Conservation (phyloP, 805 yeast genomes). For the Jamesozyma spencerorum region DNA sequence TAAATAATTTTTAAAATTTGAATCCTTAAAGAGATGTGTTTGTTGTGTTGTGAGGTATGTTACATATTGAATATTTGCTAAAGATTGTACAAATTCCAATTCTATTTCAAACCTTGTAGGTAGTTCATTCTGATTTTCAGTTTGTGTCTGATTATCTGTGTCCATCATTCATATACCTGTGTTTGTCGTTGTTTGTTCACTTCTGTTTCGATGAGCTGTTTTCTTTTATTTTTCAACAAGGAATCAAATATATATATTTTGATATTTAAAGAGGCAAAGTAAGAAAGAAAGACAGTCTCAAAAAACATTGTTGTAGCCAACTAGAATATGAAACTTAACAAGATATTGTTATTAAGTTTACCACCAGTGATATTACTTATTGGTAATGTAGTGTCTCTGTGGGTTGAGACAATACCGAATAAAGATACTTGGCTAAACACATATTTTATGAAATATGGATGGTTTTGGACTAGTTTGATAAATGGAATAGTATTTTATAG, state of each 20-base stretch:
- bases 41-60: conserved; percentile 74
- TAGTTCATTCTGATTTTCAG: conserved; percentile 2
- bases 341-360: conserved; percentile 1
- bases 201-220: neutral
- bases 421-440: conserved; percentile 66
- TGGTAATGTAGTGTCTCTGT: neutral
- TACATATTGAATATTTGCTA: conserved; percentile 82
- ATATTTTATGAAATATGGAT: conserved; percentile 76
- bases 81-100: conserved; percentile 73
- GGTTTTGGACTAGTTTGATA: conserved; percentile 70
- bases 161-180: too few relatives aligned
- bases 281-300: neutral
- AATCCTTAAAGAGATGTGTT: conserved; percentile 51
- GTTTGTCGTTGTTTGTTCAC: too few relatives aligned
- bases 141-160: too few relatives aligned
- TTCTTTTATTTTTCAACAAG: neutral
- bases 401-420: conserved; percentile 17
- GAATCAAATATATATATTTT: neutral
- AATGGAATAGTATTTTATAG: too few relatives aligned
- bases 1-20: conserved; percentile 61
- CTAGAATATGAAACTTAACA: conserved; percentile 22
- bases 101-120: conserved; percentile 44
- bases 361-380: neutral
- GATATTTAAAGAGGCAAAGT: neutral
- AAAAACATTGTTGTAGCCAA: neutral